Evolutionary conservation across 2,329 filamentous ascomycete species (phyloP), one percentile per base, ranked within the genome.

Genomic region (Penicillium frequentans): DNA sequence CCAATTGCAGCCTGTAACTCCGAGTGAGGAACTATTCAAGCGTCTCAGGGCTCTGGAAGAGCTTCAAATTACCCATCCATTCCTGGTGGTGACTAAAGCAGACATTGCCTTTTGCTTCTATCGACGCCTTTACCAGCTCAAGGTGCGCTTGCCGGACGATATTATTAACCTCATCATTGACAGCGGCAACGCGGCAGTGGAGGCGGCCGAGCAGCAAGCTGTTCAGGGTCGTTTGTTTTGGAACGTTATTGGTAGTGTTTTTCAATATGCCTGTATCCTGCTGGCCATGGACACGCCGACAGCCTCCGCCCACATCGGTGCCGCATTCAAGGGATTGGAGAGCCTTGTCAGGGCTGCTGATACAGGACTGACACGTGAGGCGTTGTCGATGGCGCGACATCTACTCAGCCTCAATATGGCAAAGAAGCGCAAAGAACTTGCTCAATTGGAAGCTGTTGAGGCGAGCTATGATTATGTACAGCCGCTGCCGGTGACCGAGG

Each of bases 71-170:
- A 65, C 55, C 0, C 68, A 72, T 61, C 64, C 68, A 2, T 72
- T 72, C 26, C 52, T 72, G 16, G 57, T 67, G 1, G 63, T 65
- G 26, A 71, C 70, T 1, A 71, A 67, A 54, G 69, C 69, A 9
- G 69, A 71, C 6, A 48, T 72, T 19, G 67, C 64, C 5, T 66
- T 71, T 39, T 71, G 69, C 52, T 71, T 72, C 63, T 72, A 71
- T 60, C 64, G 70, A 35, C 69, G 68, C 24, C 23, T 70, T 47
- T 71, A 71, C 50, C 68, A 71, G 53, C 58, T 67, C 39, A 70
- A 70, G 27, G 33, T 14, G 4, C 3, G 54, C 37, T 60, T 69
- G 49, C 13, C 68, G 26, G 63, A 69, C 19, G 64, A 70, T 0
- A 23, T 57, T 8, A 62, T 69, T 8, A 11, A 63, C 3, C 23